These are phyloP conservation scores for Vaccinium macrocarpon DNA, from an alignment of 148 eudicot genomes.

Conservation along the genomic window DNA sequence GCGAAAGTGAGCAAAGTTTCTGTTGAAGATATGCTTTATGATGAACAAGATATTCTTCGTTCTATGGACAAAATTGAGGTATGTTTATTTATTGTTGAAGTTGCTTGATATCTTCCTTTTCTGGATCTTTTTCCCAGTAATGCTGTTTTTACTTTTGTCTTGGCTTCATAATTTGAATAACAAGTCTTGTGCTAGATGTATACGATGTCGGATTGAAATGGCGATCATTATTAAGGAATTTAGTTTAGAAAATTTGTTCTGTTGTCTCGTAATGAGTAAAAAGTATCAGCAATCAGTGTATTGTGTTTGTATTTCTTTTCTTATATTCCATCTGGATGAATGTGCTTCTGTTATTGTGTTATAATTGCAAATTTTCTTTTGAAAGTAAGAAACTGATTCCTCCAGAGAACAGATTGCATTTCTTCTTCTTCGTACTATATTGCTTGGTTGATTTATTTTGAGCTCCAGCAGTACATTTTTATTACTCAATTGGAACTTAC, in stretches of 20 bases:
- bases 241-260: not conserved
- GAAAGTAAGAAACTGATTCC: not conserved
- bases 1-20: conserved; percentile 98
- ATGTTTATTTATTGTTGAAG: not conserved
- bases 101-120: not conserved
- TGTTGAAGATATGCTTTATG: conserved; percentile 89
- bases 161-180: not conserved
- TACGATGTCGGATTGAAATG: not conserved
- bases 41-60: conserved; percentile 91
- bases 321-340: not conserved
- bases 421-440: too few species aligned
- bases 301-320: not conserved
- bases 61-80: conserved; percentile 97
- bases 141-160: not conserved
- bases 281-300: not conserved
- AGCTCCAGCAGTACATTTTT: not conserved
- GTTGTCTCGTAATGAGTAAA: not conserved
- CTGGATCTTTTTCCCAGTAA: not conserved
- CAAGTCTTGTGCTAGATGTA: not conserved
- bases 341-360: not conserved
- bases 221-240: not conserved
- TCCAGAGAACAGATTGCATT: not conserved
- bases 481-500: not conserved
- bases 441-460: not conserved
- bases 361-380: not conserved